Conservation (phyloP, 352 stramenopile genomes). For the Pythium volutum region DNA sequence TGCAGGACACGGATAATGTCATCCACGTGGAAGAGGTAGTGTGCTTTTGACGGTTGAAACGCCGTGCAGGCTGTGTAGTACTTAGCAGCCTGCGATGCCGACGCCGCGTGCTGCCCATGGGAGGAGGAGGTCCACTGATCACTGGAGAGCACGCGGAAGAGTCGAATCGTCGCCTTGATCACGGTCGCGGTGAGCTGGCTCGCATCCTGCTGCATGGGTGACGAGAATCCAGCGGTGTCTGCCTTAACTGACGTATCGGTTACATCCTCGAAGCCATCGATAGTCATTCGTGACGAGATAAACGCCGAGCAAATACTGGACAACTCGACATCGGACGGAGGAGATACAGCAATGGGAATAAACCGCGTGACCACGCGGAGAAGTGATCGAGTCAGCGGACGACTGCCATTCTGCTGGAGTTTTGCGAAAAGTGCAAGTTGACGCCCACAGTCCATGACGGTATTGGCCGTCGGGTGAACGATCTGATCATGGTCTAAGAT, state of each 20-base stretch:
- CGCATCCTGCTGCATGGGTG: slow-evolving; percentile 34
- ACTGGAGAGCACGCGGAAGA: slow-evolving; percentile 42
- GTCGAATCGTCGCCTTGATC: slow-evolving; percentile 54
- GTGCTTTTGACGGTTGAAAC: slow-evolving; percentile 40
- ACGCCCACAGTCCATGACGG: slow-evolving; percentile 23
- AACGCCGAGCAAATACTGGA: slow-evolving; percentile 47
- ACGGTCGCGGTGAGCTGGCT: slow-evolving; percentile 36
- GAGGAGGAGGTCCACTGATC: slow-evolving; percentile 27
- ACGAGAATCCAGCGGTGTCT: slow-evolving; percentile 2
- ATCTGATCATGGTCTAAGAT: slow-evolving; percentile 39
- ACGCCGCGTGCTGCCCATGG: slow-evolving; percentile 3
- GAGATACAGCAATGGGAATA: slow-evolving; percentile 31
- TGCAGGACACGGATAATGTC: slow-evolving; percentile 48
- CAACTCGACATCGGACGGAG: slow-evolving; percentile 42
- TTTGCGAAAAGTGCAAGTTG: slow-evolving; percentile 25
- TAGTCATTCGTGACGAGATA: slow-evolving; percentile 5
- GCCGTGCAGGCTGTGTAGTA: slow-evolving; percentile 11
- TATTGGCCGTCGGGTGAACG: slow-evolving; percentile 35
- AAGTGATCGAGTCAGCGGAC: slow-evolving; percentile 10
- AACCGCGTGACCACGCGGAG: slow-evolving; percentile 32
- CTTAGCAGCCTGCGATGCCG: background rate
- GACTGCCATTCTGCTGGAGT: slow-evolving; percentile 18
- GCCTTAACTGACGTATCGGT: background rate
- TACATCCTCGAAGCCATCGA: background rate
- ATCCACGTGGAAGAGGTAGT: slow-evolving; percentile 43